phyloP scores from a whole-genome alignment of 202 grass and related monocot genomes.

The Digitaria exilis region DNA sequence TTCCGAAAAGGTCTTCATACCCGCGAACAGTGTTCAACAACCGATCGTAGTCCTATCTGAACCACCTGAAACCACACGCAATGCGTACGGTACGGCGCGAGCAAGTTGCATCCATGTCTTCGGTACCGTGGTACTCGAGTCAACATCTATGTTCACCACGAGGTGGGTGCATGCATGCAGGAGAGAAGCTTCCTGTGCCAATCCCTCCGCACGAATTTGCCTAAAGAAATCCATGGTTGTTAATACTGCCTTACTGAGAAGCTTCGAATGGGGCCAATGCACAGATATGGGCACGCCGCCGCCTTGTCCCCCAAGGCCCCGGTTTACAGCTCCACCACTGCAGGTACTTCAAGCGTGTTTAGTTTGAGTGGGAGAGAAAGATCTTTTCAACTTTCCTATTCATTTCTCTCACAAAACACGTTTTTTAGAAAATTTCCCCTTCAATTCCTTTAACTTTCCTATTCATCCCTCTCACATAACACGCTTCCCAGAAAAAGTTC shows the following conservation, averaged over 20 bases:
- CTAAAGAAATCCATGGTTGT: neutral
- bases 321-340: no score
- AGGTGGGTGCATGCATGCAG: neutral
- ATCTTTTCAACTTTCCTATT: no score
- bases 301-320: no score
- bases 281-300: constrained; percentile 19
- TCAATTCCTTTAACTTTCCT: no score
- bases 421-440: no score
- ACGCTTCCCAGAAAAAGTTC: no score
- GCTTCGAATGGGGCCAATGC: constrained; percentile 31
- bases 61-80: constrained; percentile 28
- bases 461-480: no score
- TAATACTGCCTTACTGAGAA: no score
- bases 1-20: neutral
- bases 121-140: constrained; percentile 10
- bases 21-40: constrained; percentile 16
- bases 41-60: neutral
- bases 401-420: no score
- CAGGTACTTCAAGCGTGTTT: no score
- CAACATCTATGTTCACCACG: constrained; percentile 23
- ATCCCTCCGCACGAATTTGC: neutral
- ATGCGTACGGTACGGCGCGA: constrained; percentile 12
- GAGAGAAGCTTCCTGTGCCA: neutral
- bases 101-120: constrained; percentile 12
- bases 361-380: no score